Base-by-base conservation (phyloP, 2,329 filamentous ascomycete genomes). In the Phaeophleospora eucalypticola region DNA sequence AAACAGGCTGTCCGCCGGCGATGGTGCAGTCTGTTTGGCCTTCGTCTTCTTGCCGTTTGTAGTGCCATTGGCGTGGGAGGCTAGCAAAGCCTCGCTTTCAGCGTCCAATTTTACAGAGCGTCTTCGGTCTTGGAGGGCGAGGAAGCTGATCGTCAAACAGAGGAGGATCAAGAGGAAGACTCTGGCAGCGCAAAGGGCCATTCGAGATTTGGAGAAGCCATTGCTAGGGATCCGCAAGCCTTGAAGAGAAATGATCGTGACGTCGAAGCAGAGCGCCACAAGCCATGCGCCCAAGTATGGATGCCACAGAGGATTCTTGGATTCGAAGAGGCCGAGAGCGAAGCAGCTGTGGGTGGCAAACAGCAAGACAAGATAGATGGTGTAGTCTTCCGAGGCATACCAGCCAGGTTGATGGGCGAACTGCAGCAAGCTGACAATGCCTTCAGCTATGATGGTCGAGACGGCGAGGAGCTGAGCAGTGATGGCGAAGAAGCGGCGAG, bases 251-350 rank as follows among this genome's bases (percentile, higher is more conserved):
- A 58, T 43, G 21, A 58, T 45, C 7, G 52, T 43, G 6, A 59
- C 45, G n/a, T 65, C 62, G 18, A 55, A 45, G 4, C 37, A 37
- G 10, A 59, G 34, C 10, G 52, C 59, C 10, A 59, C 33, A 4
- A 54, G 20, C 56, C 58, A 64, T 10, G 60, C 46, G 3, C 56
- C 56, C 10, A 60, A 27, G 43, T 62, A 63, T 10, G 56, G 60
- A 52, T 63, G 52, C 62, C 62, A 65, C 12, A 64, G 20, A 29
- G 56, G 56, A 32, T 44, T 53, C 16, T 40, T 34, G 36, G 47
- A 60, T 34, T 62, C 58, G 1, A 53, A 29, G 14, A 64, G 42
- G 18, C 60, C 58, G 3, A 64, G 37, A 2, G 46, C 41, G 4
- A 62, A 44, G 15, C 49, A 58, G n/a, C 36, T 45, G 41, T 61